Evolutionary conservation across 2,329 filamentous ascomycete genomes (phyloP), one percentile per base, ranked within the genome.

Genomic region (Coniochaeta sp.): DNA sequence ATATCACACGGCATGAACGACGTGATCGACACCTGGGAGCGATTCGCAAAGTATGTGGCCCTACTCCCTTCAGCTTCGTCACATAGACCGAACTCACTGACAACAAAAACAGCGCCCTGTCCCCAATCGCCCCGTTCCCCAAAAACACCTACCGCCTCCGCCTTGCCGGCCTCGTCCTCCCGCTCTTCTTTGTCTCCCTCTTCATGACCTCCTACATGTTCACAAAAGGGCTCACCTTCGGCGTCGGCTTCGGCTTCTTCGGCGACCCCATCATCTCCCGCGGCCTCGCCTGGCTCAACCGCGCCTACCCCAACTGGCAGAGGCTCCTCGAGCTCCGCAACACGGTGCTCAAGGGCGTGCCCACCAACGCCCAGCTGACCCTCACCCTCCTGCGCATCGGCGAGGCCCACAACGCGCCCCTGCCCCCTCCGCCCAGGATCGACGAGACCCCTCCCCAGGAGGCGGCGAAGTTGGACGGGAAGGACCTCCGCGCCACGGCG

Each of bases 341-440:
- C 58, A 89, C 86, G 0, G 65, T 94, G 1, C 79, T 95, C 49
- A 89, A 87, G 62, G 88, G 89, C 2, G 84, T 94, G 0, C 90
- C 90, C 1, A 95, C 89, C 1, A 94, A 95, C 63, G 88, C 89
- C 3, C 90, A 95, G 62, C 79, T 95, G 16, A 84, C 89, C 0
- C 72, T 95, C 26, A 95, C 89, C 0, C 76, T 95, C 1, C 80
- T 95, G 10, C 86, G 90, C 5, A 83, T 92, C 27, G 89, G 89
- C 35, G 90, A 95, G 67, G 81, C 81, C 10, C 91, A 91, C 68
- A 87, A 87, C 57, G 85, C 87, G 0, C 90, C 90, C 0, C 68
- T 95, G 0, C 88, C 89, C 0, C 83, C 79, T 0, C 76, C 77
- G 0, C 75, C 74, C 0, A 57, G 61, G 0, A 64, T 66, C 3